Conservation (phyloP, 116 monocot genomes). For the Trichopus zeylanicus region DNA sequence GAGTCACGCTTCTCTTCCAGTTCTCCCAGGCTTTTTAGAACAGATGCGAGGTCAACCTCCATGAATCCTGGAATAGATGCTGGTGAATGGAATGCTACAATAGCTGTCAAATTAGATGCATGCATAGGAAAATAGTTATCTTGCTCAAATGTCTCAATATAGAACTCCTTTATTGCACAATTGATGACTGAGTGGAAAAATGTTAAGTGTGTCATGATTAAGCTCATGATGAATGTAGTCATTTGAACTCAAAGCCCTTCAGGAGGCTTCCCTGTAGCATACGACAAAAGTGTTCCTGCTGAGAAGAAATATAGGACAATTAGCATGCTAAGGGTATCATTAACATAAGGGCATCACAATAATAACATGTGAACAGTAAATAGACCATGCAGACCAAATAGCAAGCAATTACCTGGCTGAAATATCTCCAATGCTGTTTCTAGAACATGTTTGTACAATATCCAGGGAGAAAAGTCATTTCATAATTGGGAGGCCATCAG, state of each 20-base stretch:
- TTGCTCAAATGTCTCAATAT: constrained; percentile 4
- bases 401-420: no score
- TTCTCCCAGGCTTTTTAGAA: no score
- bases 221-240: constrained; percentile 20
- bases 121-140: constrained; percentile 4
- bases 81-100: constrained; percentile 44
- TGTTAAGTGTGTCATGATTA: constrained; percentile 29
- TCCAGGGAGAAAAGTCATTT: no score
- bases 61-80: constrained; percentile 44
- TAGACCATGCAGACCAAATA: no score
- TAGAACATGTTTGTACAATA: no score
- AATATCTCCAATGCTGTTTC: no score
- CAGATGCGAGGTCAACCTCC: constrained; percentile 34
- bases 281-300: constrained; percentile 10
- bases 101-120: constrained; percentile 10
- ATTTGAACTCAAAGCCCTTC: constrained; percentile 15
- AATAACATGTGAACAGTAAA: no score
- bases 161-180: constrained; percentile 12
- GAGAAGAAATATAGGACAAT: not conserved
- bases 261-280: constrained; percentile 11
- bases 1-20: no score
- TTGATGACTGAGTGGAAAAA: constrained; percentile 14
- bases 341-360: no score
- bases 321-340: no score
- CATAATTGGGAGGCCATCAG: no score